phyloP scores from a whole-genome alignment of 208 protist species.

The Histomonas meleagridis region DNA sequence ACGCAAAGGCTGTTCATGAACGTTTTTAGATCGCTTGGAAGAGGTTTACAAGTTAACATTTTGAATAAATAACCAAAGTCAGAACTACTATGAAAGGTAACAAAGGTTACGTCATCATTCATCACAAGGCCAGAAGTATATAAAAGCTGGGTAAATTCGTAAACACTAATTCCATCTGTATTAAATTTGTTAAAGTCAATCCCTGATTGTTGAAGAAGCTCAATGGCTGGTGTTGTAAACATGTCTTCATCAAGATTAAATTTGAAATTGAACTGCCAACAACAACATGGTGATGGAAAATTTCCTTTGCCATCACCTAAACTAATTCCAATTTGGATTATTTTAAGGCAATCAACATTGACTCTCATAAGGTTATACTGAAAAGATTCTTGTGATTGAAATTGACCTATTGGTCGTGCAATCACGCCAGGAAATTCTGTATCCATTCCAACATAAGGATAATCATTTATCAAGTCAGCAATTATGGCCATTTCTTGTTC shows the following conservation, averaged over 20 bases:
- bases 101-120: conserved; percentile 78
- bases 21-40: not conserved
- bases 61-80: conserved; percentile 91
- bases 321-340: conserved; percentile 93
- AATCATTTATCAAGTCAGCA: conserved; percentile 74
- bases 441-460: conserved; percentile 79
- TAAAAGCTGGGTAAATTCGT: conserved; percentile 81
- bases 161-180: conserved; percentile 56
- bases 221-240: conserved; percentile 87
- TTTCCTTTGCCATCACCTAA: conserved; percentile 84
- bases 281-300: conserved; percentile 70
- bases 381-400: conserved; percentile 14
- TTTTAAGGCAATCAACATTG: conserved; percentile 83
- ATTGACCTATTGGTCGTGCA: conserved; percentile 42
- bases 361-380: not conserved
- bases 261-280: conserved; percentile 98
- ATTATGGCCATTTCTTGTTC: conserved; percentile 85
- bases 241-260: conserved; percentile 86
- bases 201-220: conserved; percentile 74
- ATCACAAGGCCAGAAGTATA: conserved; percentile 84
- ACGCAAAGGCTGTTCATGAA: not conserved
- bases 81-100: conserved; percentile 88
- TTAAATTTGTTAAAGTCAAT: conserved; percentile 76
- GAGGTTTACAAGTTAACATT: conserved; percentile 49
- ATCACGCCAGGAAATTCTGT: conserved; percentile 97